Conservation (phyloP, 176 grass and related monocot genomes). For the Carex pumila region DNA sequence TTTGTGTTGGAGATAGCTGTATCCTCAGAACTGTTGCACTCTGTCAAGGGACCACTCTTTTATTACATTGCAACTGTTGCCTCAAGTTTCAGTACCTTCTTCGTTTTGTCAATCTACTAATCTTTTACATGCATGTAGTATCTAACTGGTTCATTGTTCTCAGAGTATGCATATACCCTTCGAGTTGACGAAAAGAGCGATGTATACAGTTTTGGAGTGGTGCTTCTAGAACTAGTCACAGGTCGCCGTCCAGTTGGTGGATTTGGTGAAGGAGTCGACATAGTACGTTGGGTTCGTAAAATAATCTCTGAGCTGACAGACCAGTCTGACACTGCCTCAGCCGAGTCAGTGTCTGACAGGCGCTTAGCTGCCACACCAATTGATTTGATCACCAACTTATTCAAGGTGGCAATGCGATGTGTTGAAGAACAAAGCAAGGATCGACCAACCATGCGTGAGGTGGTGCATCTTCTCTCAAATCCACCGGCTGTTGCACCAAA, state of each 20-base stretch:
- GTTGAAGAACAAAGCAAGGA: constrained; percentile 63
- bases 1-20: background rate
- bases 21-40: background rate
- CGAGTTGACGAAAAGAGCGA: constrained; percentile 74
- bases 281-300: constrained; percentile 79
- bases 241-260: constrained; percentile 53
- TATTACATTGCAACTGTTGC: background rate
- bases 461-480: constrained; percentile 70
- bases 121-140: background rate
- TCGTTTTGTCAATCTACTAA: background rate
- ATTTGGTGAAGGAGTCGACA: constrained; percentile 87
- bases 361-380: constrained; percentile 35
- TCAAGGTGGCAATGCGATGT: constrained; percentile 63
- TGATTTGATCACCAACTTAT: constrained; percentile 42
- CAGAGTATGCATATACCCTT: constrained; percentile 79
- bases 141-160: background rate
- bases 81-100: background rate
- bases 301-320: constrained; percentile 36
- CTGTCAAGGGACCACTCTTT: background rate
- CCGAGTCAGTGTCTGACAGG: constrained; percentile 43
- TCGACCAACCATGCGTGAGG: constrained; percentile 72
- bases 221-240: constrained; percentile 66
- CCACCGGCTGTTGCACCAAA: constrained; percentile 15
- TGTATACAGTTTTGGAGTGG: constrained; percentile 67
- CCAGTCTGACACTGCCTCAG: constrained; percentile 22